Evolutionary conservation across 2,329 filamentous ascomycete species (phyloP), one percentile per base, ranked within the genome.

Genomic region (Phaeosphaeria sp.): DNA sequence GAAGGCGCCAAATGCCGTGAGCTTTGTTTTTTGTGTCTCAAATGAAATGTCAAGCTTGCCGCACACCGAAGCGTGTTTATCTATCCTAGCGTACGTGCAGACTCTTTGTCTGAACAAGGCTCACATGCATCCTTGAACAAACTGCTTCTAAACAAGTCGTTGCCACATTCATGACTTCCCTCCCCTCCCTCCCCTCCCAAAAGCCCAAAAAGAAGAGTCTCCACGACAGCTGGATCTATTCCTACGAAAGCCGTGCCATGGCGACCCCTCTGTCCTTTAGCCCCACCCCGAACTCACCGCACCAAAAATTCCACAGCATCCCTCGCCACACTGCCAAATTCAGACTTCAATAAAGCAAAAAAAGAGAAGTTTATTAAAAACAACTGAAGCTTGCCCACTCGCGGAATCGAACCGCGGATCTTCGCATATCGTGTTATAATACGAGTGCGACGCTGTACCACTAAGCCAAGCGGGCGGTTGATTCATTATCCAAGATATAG

Each of bases 391-490:
- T 11, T 55, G 52, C 52, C 52, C 52, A 49, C 46, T 55, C 52
- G 52, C 52, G 52, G 52, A 55, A 55, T 55, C 55, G 55, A 59
- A 61, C 59, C 59, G 59, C 59, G 59, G 59, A 61, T 61, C 59
- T 61, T 61, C 59, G 53, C 59, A 61, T 61, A 43, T 57, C 57
- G 22, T 48, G 13, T 46, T 47, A 17, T 27, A 30, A 21, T 60
- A 60, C 57, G 57, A 60, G 57, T 60, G 57, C 50, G 57, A 60
- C 57, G 57, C 57, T 60, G 57, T 60, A 60, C 57, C 57, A 51
- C 57, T 60, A 60, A 60, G 57, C 57, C 57, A 60, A 60, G 51
- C 49, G 53, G 44, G 48, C 49, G 22, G 30, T 24, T n/a, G 21
- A 25, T 46, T 36, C 5, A 30, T 6, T 30, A 36, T 36, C 11